A percentile compares a stretch with the other conserved stretches of the same genome.
Conservation (phyloP, 257 asterid genomes). For the Fraxinus excelsior region DNA sequence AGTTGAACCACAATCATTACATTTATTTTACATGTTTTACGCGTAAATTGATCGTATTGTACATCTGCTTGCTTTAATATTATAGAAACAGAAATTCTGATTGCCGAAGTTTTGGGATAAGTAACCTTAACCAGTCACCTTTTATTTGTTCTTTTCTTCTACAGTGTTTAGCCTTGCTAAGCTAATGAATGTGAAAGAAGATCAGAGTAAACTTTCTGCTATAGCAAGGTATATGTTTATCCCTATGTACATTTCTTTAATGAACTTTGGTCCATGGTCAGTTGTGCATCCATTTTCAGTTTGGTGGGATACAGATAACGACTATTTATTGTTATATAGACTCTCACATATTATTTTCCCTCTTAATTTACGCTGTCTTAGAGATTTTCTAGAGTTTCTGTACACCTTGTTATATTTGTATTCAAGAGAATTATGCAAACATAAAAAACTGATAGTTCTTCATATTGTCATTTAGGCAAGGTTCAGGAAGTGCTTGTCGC, state of each 20-base stretch:
- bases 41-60: neutral
- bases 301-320: neutral
- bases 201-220: constrained; percentile 80
- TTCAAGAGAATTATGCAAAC: constrained; percentile 9
- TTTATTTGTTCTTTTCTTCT: constrained; percentile 3
- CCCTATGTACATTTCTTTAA: constrained; percentile 1
- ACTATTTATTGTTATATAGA: neutral
- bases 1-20: neutral
- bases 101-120: neutral
- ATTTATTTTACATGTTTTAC: neutral
- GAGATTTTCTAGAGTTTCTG: neutral
- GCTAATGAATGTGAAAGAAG: constrained; percentile 96
- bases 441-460: constrained; percentile 10
- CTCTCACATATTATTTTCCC: neutral
- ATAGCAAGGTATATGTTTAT: constrained; percentile 73
- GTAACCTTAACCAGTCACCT: neutral
- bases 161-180: constrained; percentile 95
- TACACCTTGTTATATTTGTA: neutral
- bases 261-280: constrained; percentile 17
- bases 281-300: constrained; percentile 6
- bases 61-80: neutral
- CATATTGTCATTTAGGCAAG: constrained; percentile 54
- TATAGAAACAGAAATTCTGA: neutral
- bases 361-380: neutral
- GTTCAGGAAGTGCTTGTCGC: constrained; percentile 99